Base-by-base conservation (phyloP, 495 filamentous ascomycete genomes). In the Hyaloscypha hepaticicola region DNA sequence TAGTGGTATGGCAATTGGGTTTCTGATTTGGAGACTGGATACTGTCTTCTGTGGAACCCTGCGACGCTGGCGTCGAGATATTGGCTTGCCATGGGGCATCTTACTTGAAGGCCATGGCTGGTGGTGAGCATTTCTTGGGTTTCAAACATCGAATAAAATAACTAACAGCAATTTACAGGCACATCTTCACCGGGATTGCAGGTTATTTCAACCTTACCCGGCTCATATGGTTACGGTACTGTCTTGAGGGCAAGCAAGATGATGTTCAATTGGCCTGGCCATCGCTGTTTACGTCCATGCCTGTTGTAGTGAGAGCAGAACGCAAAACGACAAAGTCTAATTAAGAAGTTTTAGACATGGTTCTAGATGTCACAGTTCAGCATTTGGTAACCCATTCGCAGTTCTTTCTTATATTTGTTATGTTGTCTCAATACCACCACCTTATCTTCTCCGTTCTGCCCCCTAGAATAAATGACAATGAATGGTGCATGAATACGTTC, bases 21-120 rank as follows among this genome's bases (percentile, higher is more conserved):
- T 96, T 76, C 77, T 78, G 11, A 84, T 98, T 60, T 98, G 94
- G 94, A 88, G 82, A 59, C 67, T 97, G 68, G 94, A 98, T 70
- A 97, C 92, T 64, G 74, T 80, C 55, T 95, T 88, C 72, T 98
- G 94, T 73, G 77, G 78, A 24, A 79, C 77, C 22, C 75, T 96
- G 59, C 83, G 87, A 6, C 69, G 63, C 19, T 91, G 88, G 85
- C 85, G 93, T 62, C 85, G 87, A 61, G 74, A 83, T 50, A 76
- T 97, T 31, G 87, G 88, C 26, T 77, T 97, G 48, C 94, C 94
- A 0, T 98, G 93, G 94, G 90, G 93, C 0, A 81, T 95, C 11
- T 61, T 97, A 16, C 77, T 96, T 1, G 94, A 97, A 75, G 93
- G 92, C 0, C 94, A 98, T 78, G 93, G 91, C 16, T 97, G 94